Percentiles rank a stretch among this genome's conserved stretches.
Conservation (phyloP, 768 basidiomycete genomes). For the Filobasidium floriforme region DNA sequence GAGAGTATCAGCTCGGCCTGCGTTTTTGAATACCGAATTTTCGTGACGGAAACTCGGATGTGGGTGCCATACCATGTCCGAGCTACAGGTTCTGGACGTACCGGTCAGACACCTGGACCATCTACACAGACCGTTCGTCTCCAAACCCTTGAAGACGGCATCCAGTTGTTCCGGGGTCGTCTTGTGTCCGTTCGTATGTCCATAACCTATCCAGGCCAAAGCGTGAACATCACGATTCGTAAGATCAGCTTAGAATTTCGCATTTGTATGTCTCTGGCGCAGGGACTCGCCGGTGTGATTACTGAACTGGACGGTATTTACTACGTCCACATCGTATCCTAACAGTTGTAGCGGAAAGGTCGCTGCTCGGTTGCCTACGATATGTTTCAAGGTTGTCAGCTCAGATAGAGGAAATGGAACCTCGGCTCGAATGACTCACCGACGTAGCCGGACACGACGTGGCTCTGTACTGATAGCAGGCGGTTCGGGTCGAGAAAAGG, state of each 20-base stretch:
- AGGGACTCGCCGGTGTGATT: conserved; percentile 74
- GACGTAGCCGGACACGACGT: conserved; percentile 89
- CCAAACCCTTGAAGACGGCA: conserved; percentile 65
- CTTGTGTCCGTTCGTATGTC: conserved; percentile 68
- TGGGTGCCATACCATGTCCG: no score
- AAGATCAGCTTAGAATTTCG: no score
- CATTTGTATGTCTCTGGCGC: no score
- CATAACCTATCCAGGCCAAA: conserved; percentile 66
- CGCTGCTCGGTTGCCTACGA: conserved; percentile 54
- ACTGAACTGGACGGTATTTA: conserved; percentile 89
- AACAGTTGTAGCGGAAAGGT: conserved; percentile 56
- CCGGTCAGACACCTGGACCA: conserved; percentile 74
- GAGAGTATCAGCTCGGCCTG: no score
- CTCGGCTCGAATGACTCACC: conserved; percentile 49
- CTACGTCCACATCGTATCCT: conserved; percentile 91
- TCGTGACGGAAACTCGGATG: no score
- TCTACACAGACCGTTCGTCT: conserved; percentile 63
- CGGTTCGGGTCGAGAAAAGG: conserved; percentile 45
- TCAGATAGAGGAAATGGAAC: no score
- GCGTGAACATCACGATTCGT: not conserved
- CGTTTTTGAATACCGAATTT: no score
- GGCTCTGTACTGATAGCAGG: conserved; percentile 83
- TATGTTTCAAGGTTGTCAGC: not conserved
- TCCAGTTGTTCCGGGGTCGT: conserved; percentile 69
- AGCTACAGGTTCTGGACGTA: no score